Evolutionary conservation across 2,329 filamentous ascomycete genomes (phyloP).

Genomic region (Pseudonectria buxi): DNA sequence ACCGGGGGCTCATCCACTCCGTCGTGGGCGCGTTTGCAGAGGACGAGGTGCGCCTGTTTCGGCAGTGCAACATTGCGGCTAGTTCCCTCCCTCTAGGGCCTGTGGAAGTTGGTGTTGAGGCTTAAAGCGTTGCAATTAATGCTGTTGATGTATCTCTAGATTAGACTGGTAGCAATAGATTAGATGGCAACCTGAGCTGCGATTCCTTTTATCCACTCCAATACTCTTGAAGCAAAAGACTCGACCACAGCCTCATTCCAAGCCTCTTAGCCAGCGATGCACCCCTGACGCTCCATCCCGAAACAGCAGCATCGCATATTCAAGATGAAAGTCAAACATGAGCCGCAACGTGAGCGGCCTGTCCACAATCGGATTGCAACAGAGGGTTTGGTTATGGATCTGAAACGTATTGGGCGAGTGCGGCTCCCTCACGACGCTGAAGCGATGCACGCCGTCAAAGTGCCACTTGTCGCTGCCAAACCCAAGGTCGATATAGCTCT

Average conservation of each 20-base stretch:
- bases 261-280: slow-evolving; percentile 6
- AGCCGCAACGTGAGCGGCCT: slow-evolving; percentile 7
- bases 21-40: slow-evolving; percentile 69
- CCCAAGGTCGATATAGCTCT: slow-evolving; percentile 24
- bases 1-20: slow-evolving; percentile 66
- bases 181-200: too few relatives aligned
- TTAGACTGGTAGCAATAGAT: too few relatives aligned
- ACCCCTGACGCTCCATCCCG: slow-evolving; percentile 19
- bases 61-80: slow-evolving; percentile 74
- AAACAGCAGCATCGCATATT: slow-evolving; percentile 21
- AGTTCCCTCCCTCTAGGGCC: slow-evolving; percentile 51
- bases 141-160: too few relatives aligned
- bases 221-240: too few relatives aligned
- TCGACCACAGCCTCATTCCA: too few relatives aligned
- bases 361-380: slow-evolving; percentile 21
- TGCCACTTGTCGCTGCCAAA: slow-evolving; percentile 19
- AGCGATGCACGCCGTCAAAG: slow-evolving; percentile 25
- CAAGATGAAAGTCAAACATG: slow-evolving; percentile 17
- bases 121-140: background rate
- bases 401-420: slow-evolving; percentile 3
- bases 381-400: slow-evolving; percentile 16
- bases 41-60: slow-evolving; percentile 67
- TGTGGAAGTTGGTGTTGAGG: background rate
- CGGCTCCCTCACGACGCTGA: slow-evolving; percentile 16
- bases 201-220: too few relatives aligned